Evolutionary conservation across 306 rosid species (phyloP), one percentile per base, ranked within the genome.

Genomic region (Fragaria nilgerrensis): DNA sequence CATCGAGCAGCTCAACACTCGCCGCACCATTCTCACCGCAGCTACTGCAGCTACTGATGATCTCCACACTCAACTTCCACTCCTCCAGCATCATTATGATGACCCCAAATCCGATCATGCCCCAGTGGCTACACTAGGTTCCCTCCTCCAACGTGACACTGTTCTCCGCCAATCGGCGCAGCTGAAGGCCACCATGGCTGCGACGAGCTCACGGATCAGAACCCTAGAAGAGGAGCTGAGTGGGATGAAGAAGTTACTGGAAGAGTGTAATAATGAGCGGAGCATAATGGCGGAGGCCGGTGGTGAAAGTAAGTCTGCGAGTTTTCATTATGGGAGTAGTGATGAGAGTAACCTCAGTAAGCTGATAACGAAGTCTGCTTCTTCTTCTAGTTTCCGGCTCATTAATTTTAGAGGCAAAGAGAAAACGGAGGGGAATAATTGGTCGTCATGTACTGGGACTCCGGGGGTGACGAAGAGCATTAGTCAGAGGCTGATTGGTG

Each of bases 1-100:
- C 25, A 67, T 90, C 3, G 96, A 94, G 80, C 96, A 94, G 78
- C 96, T 92, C 82, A 88, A 84, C 80, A 92, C 97, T 52, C 96
- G 95, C 22, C 83, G 82, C 50, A 67, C 92, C 69, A 65, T 94
- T 14, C 41, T 79, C 25, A 72, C 87, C 1, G 79, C 87, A 0
- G 68, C 84, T 7, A 50, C 83, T 52, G 56, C 59, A 20, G 13
- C 12, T 56, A 9, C 29, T n/a, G 29, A 22, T 56, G 15, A 71
- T 49, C 0, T 19, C 73, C 80, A 59, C 27, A 36, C 20, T 50
- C 43, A n/a, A 37, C 72, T 39, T 23, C 29, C 7, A 1, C 44
- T 12, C 3, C 55, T 49, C 19, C 47, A 47, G 20, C 50, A 39
- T 7, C 53, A 37, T 9, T 9, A 9, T 4, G 43, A 66, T 36